Base-by-base conservation (phyloP, 805 yeast species). In the Candida verbasci region DNA sequence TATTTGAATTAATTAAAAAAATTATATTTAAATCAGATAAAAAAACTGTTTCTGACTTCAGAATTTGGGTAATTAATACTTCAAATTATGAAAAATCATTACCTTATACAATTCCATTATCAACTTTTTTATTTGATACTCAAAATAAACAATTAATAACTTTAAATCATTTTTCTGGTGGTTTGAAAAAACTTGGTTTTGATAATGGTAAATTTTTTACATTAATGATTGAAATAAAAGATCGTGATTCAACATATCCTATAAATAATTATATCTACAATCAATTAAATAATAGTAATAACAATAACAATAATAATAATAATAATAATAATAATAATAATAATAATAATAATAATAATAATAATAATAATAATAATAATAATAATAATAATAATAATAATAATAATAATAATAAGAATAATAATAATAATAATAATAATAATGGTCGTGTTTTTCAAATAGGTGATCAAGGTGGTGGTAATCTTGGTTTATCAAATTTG, bases 401-500 rank as follows among this genome's bases (percentile, higher is more conserved):
- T n/a, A n/a, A n/a, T n/a, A n/a, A n/a, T n/a, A n/a, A n/a, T n/a
- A n/a, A n/a, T n/a, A n/a, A n/a, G n/a, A n/a, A n/a, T n/a, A n/a
- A n/a, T n/a, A n/a, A n/a, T n/a, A n/a, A n/a, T n/a, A n/a, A n/a
- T n/a, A n/a, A n/a, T n/a, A n/a, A n/a, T n/a, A n/a, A n/a, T n/a
- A n/a, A n/a, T n/a, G n/a, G n/a, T n/a, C n/a, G n/a, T n/a, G n/a
- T n/a, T n/a, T n/a, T 12, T n/a, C 17, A 22, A 21, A 5, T 17
- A 4, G 31, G 38, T 20, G 29, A 26, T 21, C 18, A 28, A 24
- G 39, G 39, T 26, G 61, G 64, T 12, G 96, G 45, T 53, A 67
- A 31, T 56, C 70, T 40, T 82, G 97, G 42, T 46, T 82, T 51
- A 63, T 70, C 56, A 35, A 89, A 86, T 52, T 62, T 88, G 42